These are phyloP conservation scores for Saccharomyces pastorianus DNA, from an alignment of 1,139 yeast genomes.

Conservation along the genomic window DNA sequence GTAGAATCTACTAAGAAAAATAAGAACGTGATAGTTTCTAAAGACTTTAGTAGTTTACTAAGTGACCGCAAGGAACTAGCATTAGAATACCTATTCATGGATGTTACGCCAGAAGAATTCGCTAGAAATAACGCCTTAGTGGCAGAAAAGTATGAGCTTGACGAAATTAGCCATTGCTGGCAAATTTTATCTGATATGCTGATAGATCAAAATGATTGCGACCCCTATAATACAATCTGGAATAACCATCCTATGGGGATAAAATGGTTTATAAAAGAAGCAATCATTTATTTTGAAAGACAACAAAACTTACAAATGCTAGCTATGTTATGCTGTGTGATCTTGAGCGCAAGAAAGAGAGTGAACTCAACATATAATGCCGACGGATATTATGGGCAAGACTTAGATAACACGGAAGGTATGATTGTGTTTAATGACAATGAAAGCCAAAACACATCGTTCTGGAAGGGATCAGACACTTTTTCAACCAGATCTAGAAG, in stretches of 20 bases:
- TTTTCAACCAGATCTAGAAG: constrained; percentile 7
- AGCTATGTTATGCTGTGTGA: constrained; percentile 75
- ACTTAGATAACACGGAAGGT: constrained; percentile 8
- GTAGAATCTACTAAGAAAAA: constrained; percentile 22
- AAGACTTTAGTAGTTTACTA: constrained; percentile 60
- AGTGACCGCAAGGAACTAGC: constrained; percentile 79
- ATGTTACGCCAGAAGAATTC: constrained; percentile 55
- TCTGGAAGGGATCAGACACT: background rate
- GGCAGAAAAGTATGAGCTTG: constrained; percentile 55
- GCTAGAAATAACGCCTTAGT: constrained; percentile 64
- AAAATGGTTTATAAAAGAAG: constrained; percentile 58
- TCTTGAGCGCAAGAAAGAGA: constrained; percentile 22
- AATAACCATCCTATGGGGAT: constrained; percentile 77
- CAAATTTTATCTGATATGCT: constrained; percentile 40
- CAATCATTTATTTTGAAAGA: constrained; percentile 58
- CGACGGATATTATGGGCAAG: background rate
- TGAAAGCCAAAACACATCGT: constrained; percentile 6
- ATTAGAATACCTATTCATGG: constrained; percentile 61
- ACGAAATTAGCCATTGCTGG: constrained; percentile 74
- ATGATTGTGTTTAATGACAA: constrained; percentile 14
- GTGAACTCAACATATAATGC: background rate
- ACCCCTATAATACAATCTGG: constrained; percentile 50
- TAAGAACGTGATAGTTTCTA: constrained; percentile 51
- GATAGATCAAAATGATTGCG: constrained; percentile 20
- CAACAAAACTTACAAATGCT: constrained; percentile 76